Percentiles rank a stretch among this genome's conserved stretches.
These are phyloP conservation scores for Solanum hybrid DNA, from an alignment of 305 asterid species.

Conservation along the genomic window DNA sequence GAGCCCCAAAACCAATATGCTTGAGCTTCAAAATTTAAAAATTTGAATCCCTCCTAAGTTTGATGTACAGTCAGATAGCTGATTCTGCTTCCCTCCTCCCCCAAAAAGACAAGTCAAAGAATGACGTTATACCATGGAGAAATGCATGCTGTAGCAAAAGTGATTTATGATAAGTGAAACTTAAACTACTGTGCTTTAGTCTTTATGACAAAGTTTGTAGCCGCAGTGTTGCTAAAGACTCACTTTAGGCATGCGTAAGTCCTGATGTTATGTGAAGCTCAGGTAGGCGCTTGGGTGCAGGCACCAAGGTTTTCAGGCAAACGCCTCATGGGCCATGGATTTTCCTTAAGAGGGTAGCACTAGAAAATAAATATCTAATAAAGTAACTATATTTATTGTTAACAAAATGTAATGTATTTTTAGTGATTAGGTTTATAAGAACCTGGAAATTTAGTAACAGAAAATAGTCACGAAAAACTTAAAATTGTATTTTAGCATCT, in stretches of 20 bases:
- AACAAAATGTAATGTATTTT: background rate
- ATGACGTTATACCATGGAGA: background rate
- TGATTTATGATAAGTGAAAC: background rate
- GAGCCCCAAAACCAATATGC: background rate
- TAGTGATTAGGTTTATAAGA: background rate
- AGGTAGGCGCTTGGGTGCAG: background rate
- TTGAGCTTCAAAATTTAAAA: background rate
- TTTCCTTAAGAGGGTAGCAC: background rate
- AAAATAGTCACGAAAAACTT: background rate
- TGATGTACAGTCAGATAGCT: background rate
- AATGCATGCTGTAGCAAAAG: background rate
- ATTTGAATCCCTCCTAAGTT: background rate
- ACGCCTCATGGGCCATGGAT: background rate
- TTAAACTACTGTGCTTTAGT: background rate
- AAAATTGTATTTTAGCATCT: background rate
- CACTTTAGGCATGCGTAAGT: background rate
- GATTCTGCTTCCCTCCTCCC: background rate
- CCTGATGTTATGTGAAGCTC: background rate
- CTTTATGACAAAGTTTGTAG: background rate
- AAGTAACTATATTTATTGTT: background rate
- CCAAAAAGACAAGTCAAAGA: background rate
- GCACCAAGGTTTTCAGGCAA: background rate
- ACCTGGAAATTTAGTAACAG: background rate
- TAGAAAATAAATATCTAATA: background rate
- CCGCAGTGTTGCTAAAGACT: background rate